Evolutionary conservation across 2,329 filamentous ascomycete species (phyloP).

Genomic region (Arthroderma sp.): DNA sequence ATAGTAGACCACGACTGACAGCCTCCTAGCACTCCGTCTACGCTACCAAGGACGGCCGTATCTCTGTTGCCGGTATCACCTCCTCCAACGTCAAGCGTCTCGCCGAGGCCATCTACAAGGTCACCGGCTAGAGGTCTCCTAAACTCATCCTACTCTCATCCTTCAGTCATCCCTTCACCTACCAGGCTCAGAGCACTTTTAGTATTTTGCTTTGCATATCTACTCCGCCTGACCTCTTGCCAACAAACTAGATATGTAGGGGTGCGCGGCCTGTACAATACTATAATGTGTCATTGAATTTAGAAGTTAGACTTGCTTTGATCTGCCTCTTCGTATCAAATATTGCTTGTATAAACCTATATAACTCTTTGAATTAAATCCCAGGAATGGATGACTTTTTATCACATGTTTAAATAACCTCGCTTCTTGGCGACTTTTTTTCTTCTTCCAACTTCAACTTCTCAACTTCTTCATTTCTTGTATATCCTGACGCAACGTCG

Average conservation of each 20-base stretch:
- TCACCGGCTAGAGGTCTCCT: conserved; percentile 31
- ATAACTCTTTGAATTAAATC: too few species aligned
- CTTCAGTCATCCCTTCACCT: neutral
- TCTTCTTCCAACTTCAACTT: too few species aligned
- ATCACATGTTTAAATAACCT: too few species aligned
- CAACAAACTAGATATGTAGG: too few species aligned
- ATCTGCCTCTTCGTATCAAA: neutral
- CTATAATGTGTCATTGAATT: neutral
- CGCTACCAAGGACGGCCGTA: conserved; percentile 63
- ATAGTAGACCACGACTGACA: neutral
- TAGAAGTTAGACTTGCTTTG: neutral
- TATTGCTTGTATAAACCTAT: too few species aligned
- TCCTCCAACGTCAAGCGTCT: conserved; percentile 39
- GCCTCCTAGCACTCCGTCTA: conserved; percentile 69
- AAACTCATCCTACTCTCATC: too few species aligned
- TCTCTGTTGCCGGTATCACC: conserved; percentile 41
- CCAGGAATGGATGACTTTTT: too few species aligned
- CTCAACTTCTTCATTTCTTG: neutral
- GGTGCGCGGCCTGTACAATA: neutral
- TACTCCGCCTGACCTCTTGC: too few species aligned
- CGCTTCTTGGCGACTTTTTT: neutral
- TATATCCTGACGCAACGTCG: too few species aligned
- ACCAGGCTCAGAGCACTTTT: neutral
- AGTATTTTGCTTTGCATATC: neutral
- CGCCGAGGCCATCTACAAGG: conserved; percentile 41